Evolutionary conservation across 139 green algal species (phyloP).

Genomic region (Zygnema circumcarinatum): DNA sequence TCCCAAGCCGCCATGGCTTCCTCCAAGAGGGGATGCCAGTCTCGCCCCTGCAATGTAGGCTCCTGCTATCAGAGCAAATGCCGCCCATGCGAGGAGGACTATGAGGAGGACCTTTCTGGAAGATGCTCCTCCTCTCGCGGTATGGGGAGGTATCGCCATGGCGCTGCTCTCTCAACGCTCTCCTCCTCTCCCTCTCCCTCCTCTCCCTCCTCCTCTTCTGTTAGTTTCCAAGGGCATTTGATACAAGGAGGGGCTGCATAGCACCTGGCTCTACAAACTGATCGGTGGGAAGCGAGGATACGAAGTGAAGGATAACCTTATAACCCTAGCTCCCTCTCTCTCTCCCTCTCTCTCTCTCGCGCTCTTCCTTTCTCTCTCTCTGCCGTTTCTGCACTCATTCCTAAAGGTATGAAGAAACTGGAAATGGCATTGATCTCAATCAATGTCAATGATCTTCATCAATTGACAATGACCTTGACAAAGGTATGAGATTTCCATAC

Average conservation of each 20-base stretch:
- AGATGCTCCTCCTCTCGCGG: slow-evolving; percentile 10
- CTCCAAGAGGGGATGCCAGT: too few species aligned
- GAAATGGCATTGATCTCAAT: too few species aligned
- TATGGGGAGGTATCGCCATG: slow-evolving; percentile 1
- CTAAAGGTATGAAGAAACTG: too few species aligned
- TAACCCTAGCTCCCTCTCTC: background rate
- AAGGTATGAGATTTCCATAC: too few species aligned
- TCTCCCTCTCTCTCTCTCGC: background rate
- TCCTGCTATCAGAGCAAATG: too few species aligned
- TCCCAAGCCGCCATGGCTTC: background rate
- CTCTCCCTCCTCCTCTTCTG: slow-evolving; percentile 1
- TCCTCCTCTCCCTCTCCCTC: background rate
- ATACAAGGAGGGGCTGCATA: too few species aligned
- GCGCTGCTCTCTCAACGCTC: background rate
- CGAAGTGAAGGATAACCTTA: background rate
- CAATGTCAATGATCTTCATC: too few species aligned
- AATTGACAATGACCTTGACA: background rate
- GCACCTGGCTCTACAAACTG: background rate
- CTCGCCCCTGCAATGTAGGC: too few species aligned
- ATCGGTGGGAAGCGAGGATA: background rate
- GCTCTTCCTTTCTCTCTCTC: background rate
- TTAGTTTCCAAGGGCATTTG: background rate
- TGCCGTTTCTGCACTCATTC: background rate
- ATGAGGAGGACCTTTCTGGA: too few species aligned
- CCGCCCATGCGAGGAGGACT: too few species aligned